Percentiles rank a stretch among this genome's conserved stretches.
These are phyloP conservation scores for Primulina eburnea DNA, from an alignment of 257 asterid genomes.

Conservation along the genomic window DNA sequence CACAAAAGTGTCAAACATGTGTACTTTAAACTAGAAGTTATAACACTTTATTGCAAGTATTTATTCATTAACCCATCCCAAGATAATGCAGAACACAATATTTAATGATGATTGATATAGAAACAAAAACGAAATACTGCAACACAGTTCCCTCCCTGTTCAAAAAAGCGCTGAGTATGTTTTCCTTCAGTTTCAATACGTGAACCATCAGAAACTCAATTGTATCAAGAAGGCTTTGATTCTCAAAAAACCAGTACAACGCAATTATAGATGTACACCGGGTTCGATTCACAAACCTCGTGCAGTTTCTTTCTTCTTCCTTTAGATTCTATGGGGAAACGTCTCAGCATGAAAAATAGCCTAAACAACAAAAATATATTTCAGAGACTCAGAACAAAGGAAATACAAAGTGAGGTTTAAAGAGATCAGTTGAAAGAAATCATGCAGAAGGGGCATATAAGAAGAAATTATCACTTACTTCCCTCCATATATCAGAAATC, in stretches of 20 bases:
- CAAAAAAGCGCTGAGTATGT: not conserved
- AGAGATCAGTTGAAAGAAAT: constrained; percentile 9
- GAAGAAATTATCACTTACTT: constrained; percentile 46
- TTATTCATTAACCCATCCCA: not conserved
- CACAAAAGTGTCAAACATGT: not conserved
- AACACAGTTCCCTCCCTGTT: not conserved
- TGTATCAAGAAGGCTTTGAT: not conserved
- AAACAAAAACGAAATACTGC: not conserved
- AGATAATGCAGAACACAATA: constrained; percentile 12
- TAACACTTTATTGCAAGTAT: not conserved
- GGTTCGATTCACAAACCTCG: constrained; percentile 52
- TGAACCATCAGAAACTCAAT: not conserved
- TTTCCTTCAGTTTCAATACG: not conserved
- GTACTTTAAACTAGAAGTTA: not conserved
- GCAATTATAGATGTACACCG: not conserved
- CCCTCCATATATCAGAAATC: constrained; percentile 93
- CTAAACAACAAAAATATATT: constrained; percentile 35
- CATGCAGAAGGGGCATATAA: constrained; percentile 11
- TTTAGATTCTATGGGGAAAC: constrained; percentile 93
- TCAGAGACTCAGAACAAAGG: constrained; percentile 5
- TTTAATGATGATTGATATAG: not conserved
- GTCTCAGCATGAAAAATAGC: constrained; percentile 82
- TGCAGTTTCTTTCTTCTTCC: constrained; percentile 94
- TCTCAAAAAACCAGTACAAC: constrained; percentile 3
- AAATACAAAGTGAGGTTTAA: constrained; percentile 2